Conservation (phyloP, 306 rosid species). For the Cucumis hystrix region DNA sequence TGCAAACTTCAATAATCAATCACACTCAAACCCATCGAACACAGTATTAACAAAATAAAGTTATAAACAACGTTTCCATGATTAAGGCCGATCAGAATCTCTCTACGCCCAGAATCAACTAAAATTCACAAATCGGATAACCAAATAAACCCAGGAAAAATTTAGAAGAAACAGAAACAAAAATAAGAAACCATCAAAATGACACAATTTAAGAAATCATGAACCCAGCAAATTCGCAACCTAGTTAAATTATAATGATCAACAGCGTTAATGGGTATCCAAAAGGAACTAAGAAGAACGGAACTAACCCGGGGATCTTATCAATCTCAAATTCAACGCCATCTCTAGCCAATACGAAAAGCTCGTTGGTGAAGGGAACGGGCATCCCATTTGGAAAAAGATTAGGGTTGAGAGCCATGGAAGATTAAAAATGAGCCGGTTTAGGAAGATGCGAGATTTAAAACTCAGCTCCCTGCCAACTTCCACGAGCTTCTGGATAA, state of each 20-base stretch:
- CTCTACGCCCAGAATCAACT: neutral
- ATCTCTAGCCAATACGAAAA: conserved; percentile 92
- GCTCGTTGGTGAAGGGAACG: conserved; percentile 70
- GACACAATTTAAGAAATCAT: neutral
- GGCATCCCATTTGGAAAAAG: conserved; percentile 74
- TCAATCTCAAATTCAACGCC: conserved; percentile 85
- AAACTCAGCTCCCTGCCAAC: neutral
- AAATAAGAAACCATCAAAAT: neutral
- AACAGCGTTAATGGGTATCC: neutral
- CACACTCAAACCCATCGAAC: neutral
- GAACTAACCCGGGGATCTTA: conserved; percentile 78
- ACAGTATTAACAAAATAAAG: neutral
- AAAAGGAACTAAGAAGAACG: neutral
- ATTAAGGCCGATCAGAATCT: neutral
- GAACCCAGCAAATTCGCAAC: neutral
- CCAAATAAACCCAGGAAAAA: neutral
- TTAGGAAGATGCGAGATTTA: neutral
- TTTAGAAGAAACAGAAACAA: neutral
- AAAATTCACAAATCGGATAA: neutral
- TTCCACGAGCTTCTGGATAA: conserved; percentile 1
- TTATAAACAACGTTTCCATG: neutral
- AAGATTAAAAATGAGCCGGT: neutral
- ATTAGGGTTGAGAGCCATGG: conserved; percentile 88
- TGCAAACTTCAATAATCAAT: neutral
- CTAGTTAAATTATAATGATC: neutral